Conservation (phyloP, 1,284 basidiomycete species). For the Stygiomarasmius scandens region DNA sequence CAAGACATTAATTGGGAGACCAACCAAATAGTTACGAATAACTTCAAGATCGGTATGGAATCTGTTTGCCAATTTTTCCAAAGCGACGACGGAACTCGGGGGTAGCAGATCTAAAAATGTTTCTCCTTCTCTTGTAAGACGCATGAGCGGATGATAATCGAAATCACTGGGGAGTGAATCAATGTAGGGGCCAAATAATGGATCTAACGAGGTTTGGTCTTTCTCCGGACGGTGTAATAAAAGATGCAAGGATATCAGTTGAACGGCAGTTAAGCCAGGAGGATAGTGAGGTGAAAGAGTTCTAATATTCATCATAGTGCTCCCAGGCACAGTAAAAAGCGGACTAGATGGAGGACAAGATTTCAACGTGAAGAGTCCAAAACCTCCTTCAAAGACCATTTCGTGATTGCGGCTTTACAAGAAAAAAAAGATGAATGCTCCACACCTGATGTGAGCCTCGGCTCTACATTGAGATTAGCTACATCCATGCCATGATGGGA, state of each 20-base stretch:
- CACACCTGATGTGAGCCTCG: constrained; percentile 44
- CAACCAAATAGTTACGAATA: constrained; percentile 52
- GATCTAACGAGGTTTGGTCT: constrained; percentile 45
- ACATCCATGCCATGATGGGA: constrained; percentile 52
- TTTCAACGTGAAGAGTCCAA: constrained; percentile 66
- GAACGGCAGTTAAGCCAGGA: constrained; percentile 53
- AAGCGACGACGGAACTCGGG: constrained; percentile 45
- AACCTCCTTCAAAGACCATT: constrained; percentile 37
- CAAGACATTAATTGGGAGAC: neutral
- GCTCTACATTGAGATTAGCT: constrained; percentile 46
- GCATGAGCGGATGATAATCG: constrained; percentile 73
- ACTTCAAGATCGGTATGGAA: constrained; percentile 65
- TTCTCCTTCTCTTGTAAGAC: constrained; percentile 49
- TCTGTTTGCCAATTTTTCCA: constrained; percentile 50
- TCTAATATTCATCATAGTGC: constrained; percentile 69
- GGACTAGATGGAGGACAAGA: constrained; percentile 51
- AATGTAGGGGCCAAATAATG: constrained; percentile 76
- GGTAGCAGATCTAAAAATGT: constrained; percentile 51
- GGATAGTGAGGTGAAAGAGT: constrained; percentile 65
- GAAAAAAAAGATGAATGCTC: constrained; percentile 3
- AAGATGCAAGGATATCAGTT: constrained; percentile 65
- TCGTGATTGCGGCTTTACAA: neutral
- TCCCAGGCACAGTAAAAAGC: constrained; percentile 69
- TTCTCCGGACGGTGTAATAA: constrained; percentile 49
- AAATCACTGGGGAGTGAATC: constrained; percentile 73